A percentile compares a stretch with the other conserved stretches of the same genome.
These are phyloP conservation scores for Rutidosis leptorrhynchoides DNA, from an alignment of 129 eudicot species.

Conservation along the genomic window DNA sequence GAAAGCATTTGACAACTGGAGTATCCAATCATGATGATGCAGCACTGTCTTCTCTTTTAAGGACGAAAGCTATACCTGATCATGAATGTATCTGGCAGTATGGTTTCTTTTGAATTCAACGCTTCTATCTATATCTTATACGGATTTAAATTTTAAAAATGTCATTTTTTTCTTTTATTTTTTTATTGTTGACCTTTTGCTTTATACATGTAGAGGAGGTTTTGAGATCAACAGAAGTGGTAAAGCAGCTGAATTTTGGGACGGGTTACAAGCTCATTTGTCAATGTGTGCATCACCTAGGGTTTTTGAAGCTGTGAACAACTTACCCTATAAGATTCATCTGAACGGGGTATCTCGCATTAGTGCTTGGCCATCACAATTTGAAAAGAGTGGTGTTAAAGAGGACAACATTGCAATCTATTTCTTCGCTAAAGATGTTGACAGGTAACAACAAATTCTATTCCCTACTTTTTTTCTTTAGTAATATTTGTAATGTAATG, in stretches of 20 bases:
- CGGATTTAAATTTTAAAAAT: constrained; percentile 6
- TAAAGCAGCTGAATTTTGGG: constrained; percentile 44
- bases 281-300: constrained; percentile 73
- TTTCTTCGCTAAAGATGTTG: constrained; percentile 84
- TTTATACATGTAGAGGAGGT: constrained; percentile 58
- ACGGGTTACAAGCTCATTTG: constrained; percentile 91
- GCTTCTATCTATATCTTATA: not conserved
- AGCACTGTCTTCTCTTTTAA: constrained; percentile 35
- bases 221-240: constrained; percentile 76
- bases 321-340: constrained; percentile 47
- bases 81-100: constrained; percentile 94
- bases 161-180: not conserved
- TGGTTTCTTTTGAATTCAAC: constrained; percentile 26
- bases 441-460: constrained; percentile 44
- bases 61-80: constrained; percentile 70
- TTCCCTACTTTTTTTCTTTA: not conserved
- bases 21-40: constrained; percentile 28
- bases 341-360: constrained; percentile 71
- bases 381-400: constrained; percentile 60
- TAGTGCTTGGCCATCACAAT: constrained; percentile 85
- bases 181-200: constrained; percentile 1
- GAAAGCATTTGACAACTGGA: constrained; percentile 30
- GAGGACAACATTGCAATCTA: constrained; percentile 76
- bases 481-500: not conserved
- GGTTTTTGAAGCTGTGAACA: constrained; percentile 57